Evolutionary conservation across 495 filamentous ascomycete genomes (phyloP).

Genomic region (Aspergillus biplanus): DNA sequence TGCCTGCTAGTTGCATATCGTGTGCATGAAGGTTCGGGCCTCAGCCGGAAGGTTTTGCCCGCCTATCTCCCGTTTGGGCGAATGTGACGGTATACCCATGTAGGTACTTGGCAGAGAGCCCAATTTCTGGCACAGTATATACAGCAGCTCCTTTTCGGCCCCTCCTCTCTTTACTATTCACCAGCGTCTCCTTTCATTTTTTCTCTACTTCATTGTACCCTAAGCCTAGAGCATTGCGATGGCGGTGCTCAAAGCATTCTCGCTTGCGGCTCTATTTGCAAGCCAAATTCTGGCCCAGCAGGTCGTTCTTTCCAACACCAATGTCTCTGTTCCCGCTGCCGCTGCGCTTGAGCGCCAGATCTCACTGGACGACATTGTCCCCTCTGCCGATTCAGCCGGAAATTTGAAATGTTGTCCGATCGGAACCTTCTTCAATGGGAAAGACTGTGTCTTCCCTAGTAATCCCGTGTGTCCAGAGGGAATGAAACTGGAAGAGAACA

Average conservation of each 20-base stretch:
- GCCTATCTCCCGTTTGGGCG: no score
- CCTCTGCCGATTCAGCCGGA: slow-evolving; percentile 3
- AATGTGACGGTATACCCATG: no score
- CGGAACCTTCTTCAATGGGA: slow-evolving; percentile 13
- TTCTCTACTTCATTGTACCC: background rate
- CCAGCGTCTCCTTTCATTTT: background rate
- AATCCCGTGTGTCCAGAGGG: slow-evolving; percentile 8
- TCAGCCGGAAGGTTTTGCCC: no score
- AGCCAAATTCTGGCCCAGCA: background rate
- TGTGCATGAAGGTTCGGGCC: no score
- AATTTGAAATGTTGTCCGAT: slow-evolving; percentile 11
- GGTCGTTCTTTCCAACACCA: background rate
- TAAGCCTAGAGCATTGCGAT: background rate
- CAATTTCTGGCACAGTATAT: no score
- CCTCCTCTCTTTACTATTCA: background rate
- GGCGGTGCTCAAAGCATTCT: background rate
- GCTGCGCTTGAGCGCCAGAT: background rate
- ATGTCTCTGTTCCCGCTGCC: background rate
- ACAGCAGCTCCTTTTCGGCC: no score
- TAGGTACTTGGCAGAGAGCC: no score
- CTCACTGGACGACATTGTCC: slow-evolving; percentile 5
- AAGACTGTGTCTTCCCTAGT: slow-evolving; percentile 2
- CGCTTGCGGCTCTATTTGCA: background rate
- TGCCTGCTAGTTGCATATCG: no score
- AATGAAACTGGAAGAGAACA: background rate